Percentiles rank a stretch among this genome's conserved stretches.
These are phyloP conservation scores for Epichloe sylvatica DNA, from an alignment of 2,329 filamentous ascomycete genomes.

Conservation along the genomic window DNA sequence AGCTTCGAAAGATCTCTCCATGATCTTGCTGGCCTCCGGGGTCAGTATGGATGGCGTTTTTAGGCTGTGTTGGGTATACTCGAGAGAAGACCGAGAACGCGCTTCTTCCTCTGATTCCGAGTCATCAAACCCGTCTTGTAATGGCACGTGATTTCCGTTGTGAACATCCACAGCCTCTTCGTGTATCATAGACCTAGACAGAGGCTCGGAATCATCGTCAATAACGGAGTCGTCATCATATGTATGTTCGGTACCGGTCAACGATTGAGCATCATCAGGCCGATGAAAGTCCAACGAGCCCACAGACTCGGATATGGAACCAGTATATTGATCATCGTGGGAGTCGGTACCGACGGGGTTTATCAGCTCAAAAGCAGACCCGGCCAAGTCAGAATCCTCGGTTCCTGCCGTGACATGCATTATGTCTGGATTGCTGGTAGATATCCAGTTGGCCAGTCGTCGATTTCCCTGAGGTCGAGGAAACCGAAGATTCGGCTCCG, in stretches of 20 bases:
- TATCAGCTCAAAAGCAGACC: conserved; percentile 45
- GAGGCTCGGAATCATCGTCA: conserved; percentile 18
- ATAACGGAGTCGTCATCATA: conserved; percentile 28
- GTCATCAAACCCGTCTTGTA: background rate
- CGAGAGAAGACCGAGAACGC: conserved; percentile 27
- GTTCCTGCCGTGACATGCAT: conserved; percentile 33
- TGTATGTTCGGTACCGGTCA: conserved; percentile 34
- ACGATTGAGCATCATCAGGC: conserved; percentile 38
- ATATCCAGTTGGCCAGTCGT: conserved; percentile 45
- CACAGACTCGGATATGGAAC: conserved; percentile 35
- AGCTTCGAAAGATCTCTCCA: conserved; percentile 8
- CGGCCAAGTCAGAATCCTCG: conserved; percentile 37
- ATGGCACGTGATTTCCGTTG: background rate
- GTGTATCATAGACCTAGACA: conserved; percentile 5
- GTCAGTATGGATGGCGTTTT: conserved; percentile 28
- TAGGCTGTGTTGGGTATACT: conserved; percentile 36
- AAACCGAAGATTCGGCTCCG: conserved; percentile 40
- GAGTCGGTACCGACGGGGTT: conserved; percentile 38
- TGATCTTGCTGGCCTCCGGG: conserved; percentile 19
- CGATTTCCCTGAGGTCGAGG: conserved; percentile 41
- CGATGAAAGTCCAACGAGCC: conserved; percentile 35
- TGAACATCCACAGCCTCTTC: conserved; percentile 5
- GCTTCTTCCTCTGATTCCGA: conserved; percentile 25
- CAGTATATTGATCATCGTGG: conserved; percentile 33
- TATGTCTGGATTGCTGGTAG: conserved; percentile 42